Evolutionary conservation across 768 basidiomycete species (phyloP), one percentile per base, ranked within the genome.

Genomic region (Tylopilus plumbeoviolaceoides): DNA sequence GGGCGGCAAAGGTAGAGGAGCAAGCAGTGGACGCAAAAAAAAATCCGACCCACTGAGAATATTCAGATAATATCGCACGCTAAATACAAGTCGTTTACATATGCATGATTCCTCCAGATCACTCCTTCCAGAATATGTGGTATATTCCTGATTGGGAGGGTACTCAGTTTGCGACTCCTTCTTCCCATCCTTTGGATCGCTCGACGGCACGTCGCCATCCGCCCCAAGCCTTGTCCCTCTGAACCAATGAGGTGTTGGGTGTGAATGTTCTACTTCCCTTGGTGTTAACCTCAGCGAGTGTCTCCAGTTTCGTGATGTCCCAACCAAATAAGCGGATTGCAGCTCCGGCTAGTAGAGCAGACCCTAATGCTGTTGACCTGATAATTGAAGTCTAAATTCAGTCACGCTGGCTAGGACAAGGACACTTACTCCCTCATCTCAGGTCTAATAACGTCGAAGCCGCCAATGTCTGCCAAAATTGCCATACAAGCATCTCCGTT

Each of bases 291-390:
- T 89, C 81, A 10, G 72, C 70, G 12, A 99, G 77, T 18, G 94
- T 91, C 68, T 90, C 85, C 0, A 95, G 94, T 33, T 83, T 80
- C 43, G 72, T 75, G 48, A 98, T 72, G 69, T 98, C 85, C 97
- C 97, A 98, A 44, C 93, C 95, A 63, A 90, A 95, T 21, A 98
- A 75, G 7, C 78, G 73, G 46, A 98, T 79, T 2, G 97, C 93
- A 35, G 89, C 81, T 25, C 90, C 97, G 15, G 97, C 97, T 28
- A 97, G 83, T 50, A 99, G 75, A 21, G 97, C 97, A 9, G 94
- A 91, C 18, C 97, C 97, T 45, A 99, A 78, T 2, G 97, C 97
- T 15, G 97, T 99, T 3, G 91, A 95, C 70, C 90, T 92, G 59
- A n/a, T 47, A 36, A 27, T 17, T 7, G 3, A 42, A 33, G n/a